Evolutionary conservation across 768 basidiomycete species (phyloP), one percentile per base, ranked within the genome.

Genomic region (Tubosaeta brunneosetosa): DNA sequence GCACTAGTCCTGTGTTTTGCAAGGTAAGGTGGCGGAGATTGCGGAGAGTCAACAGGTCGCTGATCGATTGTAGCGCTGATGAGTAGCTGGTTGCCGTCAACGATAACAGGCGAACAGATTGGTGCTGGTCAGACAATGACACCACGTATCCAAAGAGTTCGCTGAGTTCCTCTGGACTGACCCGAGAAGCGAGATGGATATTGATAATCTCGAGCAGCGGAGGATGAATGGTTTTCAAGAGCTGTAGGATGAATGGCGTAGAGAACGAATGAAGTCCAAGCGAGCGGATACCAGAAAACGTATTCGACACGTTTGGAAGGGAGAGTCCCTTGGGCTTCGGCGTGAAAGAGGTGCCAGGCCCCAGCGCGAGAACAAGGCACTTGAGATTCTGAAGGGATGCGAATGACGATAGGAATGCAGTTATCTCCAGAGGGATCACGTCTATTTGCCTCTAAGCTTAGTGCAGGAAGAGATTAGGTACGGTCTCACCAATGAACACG

Each of bases 331-430:
- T 31, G 29, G 27, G 16, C n/a, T 31, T 44, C 29, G 26, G 14
- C 9, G 27, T 31, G 44, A 31, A 29, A 17, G 44, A 31, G 44
- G n/a, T n/a, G 16, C 29, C 16, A 3, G 45, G 50, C 4, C 60
- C 60, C 10, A 63, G 53, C 1, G 57, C 57, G 22, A 63, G 38
- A 26, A 63, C 61, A 31, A 63, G 26, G 13, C 48, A 53, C 26
- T 54, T 61, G n/a, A 62, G 62, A 14, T 34, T 53, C 32, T 47
- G 45, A 19, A 60, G n/a, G 31, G 58, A 56, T 4, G 50, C 50
- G 9, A 53, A 63, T 4, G 40, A 44, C 6, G 50, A 22, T 36
- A 62, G 32, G 17, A 63, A 60, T 0, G 63, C 55, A 27, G 42
- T 31, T 37, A 63, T 57, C 6, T 60, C 61, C 1, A 57, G 5